These are phyloP conservation scores for Punctularia strigosozonata DNA, from an alignment of 768 basidiomycete species.

Conservation along the genomic window DNA sequence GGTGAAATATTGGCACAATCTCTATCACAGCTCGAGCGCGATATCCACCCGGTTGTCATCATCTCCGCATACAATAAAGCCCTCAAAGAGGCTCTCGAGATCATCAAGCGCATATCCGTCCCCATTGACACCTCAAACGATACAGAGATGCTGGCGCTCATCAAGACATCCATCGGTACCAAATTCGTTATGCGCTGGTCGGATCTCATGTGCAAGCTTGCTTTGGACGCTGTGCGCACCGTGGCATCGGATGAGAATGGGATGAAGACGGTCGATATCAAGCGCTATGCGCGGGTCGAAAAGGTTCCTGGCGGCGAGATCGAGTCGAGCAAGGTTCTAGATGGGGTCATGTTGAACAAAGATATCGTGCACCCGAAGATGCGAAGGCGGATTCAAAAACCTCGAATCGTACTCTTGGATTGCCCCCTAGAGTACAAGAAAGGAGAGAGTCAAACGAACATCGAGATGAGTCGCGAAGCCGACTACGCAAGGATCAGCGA, in stretches of 20 bases:
- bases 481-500: conserved; percentile 90
- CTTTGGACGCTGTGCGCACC: conserved; percentile 82
- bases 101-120: conserved; percentile 77
- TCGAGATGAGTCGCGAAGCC: conserved; percentile 89
- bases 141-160: conserved; percentile 86
- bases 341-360: conserved; percentile 96
- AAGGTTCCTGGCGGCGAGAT: conserved; percentile 98
- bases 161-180: conserved; percentile 97
- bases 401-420: conserved; percentile 80
- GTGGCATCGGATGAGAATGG: conserved; percentile 71
- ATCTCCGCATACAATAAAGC: conserved; percentile 98
- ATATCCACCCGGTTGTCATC: conserved; percentile 98
- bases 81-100: conserved; percentile 81
- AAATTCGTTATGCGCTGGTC: conserved; percentile 96
- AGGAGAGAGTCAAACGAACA: conserved; percentile 96
- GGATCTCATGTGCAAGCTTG: conserved; percentile 94
- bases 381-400: conserved; percentile 83
- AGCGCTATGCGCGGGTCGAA: conserved; percentile 95
- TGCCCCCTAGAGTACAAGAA: conserved; percentile 99
- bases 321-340: conserved; percentile 78
- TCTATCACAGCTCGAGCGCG: conserved; percentile 83
- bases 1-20: conserved; percentile 97
- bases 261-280: conserved; percentile 89
- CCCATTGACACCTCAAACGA: conserved; percentile 85
- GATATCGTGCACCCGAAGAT: conserved; percentile 97